phyloP scores from a whole-genome alignment of 176 grass and related monocot species.

The Elymus sibiricus region DNA sequence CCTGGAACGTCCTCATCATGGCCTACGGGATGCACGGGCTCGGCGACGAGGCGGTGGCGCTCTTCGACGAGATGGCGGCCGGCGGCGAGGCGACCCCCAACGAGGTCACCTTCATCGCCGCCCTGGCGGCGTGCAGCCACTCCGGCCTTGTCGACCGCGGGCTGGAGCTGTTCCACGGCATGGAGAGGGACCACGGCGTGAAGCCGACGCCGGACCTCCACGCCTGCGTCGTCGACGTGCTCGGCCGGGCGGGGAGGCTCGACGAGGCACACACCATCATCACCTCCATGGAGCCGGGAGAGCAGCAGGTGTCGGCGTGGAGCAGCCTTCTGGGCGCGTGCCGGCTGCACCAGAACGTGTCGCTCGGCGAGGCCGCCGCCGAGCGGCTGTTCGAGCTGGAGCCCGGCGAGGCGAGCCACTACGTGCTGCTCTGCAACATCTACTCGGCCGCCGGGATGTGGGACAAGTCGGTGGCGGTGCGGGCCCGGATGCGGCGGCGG shows the following conservation, averaged over 20 bases:
- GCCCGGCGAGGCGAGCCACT: conserved; percentile 81
- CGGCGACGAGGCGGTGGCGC: conserved; percentile 51
- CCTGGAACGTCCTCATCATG: conserved; percentile 99
- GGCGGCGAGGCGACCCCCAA: conserved; percentile 62
- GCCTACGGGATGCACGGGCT: conserved; percentile 91
- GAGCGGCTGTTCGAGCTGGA: conserved; percentile 76
- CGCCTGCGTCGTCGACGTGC: conserved; percentile 74
- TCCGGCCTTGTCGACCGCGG: conserved; percentile 70
- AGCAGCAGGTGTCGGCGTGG: conserved; percentile 67
- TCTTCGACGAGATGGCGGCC: conserved; percentile 67
- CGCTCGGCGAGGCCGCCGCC: conserved; percentile 62
- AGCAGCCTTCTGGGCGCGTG: conserved; percentile 80
- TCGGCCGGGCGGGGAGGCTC: conserved; percentile 72
- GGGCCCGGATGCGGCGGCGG: conserved; percentile 53
- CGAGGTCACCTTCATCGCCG: conserved; percentile 81
- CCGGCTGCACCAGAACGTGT: conserved; percentile 58
- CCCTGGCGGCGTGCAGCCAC: conserved; percentile 85
- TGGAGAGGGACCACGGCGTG: conserved; percentile 54
- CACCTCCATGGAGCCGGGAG: conserved; percentile 37
- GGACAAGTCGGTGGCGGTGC: conserved; percentile 52
- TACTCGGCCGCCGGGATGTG: conserved; percentile 67
- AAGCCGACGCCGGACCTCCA: conserved; percentile 59
- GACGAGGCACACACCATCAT: conserved; percentile 64
- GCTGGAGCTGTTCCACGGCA: conserved; percentile 60
- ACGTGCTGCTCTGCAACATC: conserved; percentile 92